Evolutionary conservation across 2,329 filamentous ascomycete genomes (phyloP).

Genomic region (Alternaria postmessia): DNA sequence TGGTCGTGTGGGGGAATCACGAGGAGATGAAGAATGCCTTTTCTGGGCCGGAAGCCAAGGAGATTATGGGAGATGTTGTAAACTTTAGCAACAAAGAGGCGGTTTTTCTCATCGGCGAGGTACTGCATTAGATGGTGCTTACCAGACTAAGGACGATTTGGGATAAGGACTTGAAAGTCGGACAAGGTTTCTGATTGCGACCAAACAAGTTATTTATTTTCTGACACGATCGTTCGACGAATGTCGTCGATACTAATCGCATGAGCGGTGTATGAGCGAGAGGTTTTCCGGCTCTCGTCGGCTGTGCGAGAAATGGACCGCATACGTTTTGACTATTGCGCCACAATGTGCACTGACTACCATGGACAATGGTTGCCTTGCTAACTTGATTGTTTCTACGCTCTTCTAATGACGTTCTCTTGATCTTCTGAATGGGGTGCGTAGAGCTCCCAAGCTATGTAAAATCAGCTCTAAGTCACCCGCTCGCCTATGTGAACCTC

Average conservation of each 20-base stretch:
- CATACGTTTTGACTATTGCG: background rate
- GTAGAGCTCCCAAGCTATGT: background rate
- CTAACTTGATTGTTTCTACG: background rate
- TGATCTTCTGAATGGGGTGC: rapidly evolving
- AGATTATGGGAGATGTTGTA: too few relatives aligned
- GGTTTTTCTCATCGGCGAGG: too few relatives aligned
- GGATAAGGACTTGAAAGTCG: rapidly evolving
- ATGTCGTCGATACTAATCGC: background rate
- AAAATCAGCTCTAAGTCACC: background rate
- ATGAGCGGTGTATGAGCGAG: background rate
- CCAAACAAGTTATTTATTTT: background rate
- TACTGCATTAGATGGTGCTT: too few relatives aligned
- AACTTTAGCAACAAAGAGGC: too few relatives aligned
- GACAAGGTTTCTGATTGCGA: background rate
- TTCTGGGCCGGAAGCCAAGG: too few relatives aligned
- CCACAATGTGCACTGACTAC: too few relatives aligned
- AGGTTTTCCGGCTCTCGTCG: rapidly evolving
- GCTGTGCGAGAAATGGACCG: background rate
- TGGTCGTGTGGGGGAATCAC: too few relatives aligned
- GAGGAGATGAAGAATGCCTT: too few relatives aligned
- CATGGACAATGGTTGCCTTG: background rate
- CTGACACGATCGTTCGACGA: background rate
- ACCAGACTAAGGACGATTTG: too few relatives aligned
- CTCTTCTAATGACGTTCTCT: background rate
- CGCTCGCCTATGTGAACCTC: rapidly evolving